A percentile compares a stretch with the other conserved stretches of the same genome.
Evolutionary conservation across 2,329 filamentous ascomycete species (phyloP).

Genomic region (Ophidiomyces ophidiicola): DNA sequence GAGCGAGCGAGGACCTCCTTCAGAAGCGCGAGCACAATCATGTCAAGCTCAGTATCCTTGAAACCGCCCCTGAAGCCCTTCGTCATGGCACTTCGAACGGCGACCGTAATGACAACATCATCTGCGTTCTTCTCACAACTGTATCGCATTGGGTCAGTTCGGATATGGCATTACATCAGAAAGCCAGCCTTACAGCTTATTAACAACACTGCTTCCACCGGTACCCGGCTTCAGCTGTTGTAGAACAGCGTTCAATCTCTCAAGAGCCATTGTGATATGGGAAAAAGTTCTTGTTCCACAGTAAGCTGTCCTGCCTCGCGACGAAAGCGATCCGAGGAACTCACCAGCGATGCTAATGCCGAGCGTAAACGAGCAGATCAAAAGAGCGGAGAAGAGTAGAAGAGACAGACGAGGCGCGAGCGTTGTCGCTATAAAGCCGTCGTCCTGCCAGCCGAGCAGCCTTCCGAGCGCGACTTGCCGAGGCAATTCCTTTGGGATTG

Average conservation of each 20-base stretch:
- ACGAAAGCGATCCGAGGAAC: neutral
- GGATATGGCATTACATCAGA: neutral
- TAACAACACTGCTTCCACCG: conserved; percentile 14
- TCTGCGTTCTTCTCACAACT: conserved; percentile 89
- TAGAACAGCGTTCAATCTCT: conserved; percentile 15
- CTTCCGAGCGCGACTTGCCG: too few species aligned
- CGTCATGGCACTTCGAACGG: conserved; percentile 73
- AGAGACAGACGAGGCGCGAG: too few species aligned
- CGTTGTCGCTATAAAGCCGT: too few species aligned
- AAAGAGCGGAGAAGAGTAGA: too few species aligned
- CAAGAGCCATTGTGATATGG: conserved; percentile 15
- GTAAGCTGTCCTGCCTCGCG: neutral
- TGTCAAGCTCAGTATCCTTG: conserved; percentile 87
- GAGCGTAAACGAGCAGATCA: too few species aligned
- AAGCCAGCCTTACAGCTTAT: conserved; percentile 15
- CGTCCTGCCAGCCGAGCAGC: too few species aligned
- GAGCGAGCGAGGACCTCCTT: conserved; percentile 62
- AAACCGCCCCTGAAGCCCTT: conserved; percentile 87
- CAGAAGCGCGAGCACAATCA: conserved; percentile 68
- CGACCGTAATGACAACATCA: conserved; percentile 91
- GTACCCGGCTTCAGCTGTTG: conserved; percentile 16
- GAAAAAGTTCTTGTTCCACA: neutral
- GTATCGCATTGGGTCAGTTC: conserved; percentile 9
- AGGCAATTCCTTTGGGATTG: too few species aligned
- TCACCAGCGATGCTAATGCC: too few species aligned